Evolutionary conservation across 371 early-diverging fungal genomes (phyloP), one percentile per base, ranked within the genome.

Genomic region (Fennellomyces sp.): DNA sequence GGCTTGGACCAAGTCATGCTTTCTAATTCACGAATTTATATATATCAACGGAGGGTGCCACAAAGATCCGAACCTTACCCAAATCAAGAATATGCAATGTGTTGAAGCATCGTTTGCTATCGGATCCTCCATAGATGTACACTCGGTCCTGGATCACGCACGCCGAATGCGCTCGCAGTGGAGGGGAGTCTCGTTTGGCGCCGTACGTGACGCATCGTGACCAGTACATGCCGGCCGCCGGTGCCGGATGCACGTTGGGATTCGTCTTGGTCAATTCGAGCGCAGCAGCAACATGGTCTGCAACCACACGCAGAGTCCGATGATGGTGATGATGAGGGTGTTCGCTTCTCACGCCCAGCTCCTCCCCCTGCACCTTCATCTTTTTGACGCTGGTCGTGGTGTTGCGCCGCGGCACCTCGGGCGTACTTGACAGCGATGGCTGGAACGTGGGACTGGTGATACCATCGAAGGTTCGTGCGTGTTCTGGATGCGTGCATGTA

Each of bases 161-260:
- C 48, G 82, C 78, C 1, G 90, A 86, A 64, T 93, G 93, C 17
- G 91, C 91, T 42, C 93, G 82, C 50, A 91, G 58, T 5, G 82
- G 71, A 10, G 86, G 84, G 19, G 65, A 67, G 41, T 70, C 74
- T 47, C 33, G 30, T 30, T 28, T 26, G 6, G 47, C 35, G 15
- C 92, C 91, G 64, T 79, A 75, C 6, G 85, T 78, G 12, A 61
- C 72, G 26, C 78, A 75, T 52, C 80, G 69, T 23, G 84, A 75
- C 93, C 92, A 92, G 70, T 91, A 89, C 91, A 92, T 91, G 0
- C 86, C 86, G 1, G 93, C 83, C 5, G 88, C 84, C 2, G 91
- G 91, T 25, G 85, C 88, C 13, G 66, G 56, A 15, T 49, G 57
- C 10, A 66, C 58, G 21, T 42, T 59, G 15, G 52, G 26, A 52